These are phyloP conservation scores for Malassezia sympodialis DNA, from an alignment of 1,284 basidiomycete genomes.

Conservation along the genomic window DNA sequence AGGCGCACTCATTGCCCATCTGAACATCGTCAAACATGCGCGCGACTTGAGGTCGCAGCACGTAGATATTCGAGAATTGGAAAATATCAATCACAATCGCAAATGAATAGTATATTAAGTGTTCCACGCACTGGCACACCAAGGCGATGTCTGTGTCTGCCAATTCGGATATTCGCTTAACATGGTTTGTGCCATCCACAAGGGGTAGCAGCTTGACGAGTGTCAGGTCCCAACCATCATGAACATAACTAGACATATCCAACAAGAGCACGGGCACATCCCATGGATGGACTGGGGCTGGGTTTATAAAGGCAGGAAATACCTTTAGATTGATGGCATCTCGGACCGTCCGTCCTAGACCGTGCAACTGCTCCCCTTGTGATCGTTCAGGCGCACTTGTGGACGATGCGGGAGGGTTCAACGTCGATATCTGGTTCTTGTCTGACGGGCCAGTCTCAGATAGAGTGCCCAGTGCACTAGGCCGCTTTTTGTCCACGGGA, in stretches of 20 bases:
- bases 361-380: conserved; percentile 18
- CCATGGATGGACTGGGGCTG: conserved; percentile 80
- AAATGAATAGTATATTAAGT: conserved; percentile 92
- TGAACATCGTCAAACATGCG: conserved; percentile 71
- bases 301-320: conserved; percentile 92
- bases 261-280: conserved; percentile 85
- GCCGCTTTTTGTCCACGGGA: neutral
- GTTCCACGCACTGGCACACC: conserved; percentile 76
- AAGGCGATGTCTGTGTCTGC: conserved; percentile 79
- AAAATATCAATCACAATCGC: conserved; percentile 94
- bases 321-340: conserved; percentile 61
- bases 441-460: neutral
- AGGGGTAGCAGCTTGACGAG: conserved; percentile 61
- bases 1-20: conserved; percentile 75
- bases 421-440: neutral
- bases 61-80: conserved; percentile 88
- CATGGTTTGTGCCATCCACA: conserved; percentile 83
- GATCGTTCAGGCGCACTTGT: neutral
- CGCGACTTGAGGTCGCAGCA: conserved; percentile 69
- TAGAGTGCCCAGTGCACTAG: no score
- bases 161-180: conserved; percentile 77
- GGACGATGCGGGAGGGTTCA: neutral
- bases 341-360: conserved; percentile 41
- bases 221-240: conserved; percentile 92
- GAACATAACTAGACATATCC: conserved; percentile 66